Evolutionary conservation across 768 basidiomycete species (phyloP).

Genomic region (Sutorius australiensis): DNA sequence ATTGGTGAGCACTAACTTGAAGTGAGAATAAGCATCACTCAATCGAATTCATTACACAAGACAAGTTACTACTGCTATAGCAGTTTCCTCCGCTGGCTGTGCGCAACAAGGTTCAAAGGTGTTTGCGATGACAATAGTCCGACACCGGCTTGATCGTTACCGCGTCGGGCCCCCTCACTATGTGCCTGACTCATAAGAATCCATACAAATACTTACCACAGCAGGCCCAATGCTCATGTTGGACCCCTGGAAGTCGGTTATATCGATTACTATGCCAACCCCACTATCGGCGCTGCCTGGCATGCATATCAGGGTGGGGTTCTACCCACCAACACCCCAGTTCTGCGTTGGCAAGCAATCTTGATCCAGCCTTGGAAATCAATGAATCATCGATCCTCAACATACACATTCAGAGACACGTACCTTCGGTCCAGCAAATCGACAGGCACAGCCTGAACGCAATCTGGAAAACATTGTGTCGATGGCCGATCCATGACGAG

Average conservation of each 20-base stretch:
- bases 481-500: not conserved
- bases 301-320: no score
- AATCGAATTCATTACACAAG: not conserved
- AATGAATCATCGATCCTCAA: no score
- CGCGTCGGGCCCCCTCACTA: no score
- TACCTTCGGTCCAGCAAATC: not conserved
- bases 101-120: not conserved
- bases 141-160: no score
- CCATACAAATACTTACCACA: no score
- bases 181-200: no score
- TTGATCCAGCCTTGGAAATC: not conserved
- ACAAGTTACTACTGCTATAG: no score
- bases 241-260: not conserved
- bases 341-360: not conserved
- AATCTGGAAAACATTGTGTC: not conserved
- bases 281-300: no score
- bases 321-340: not conserved
- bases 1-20: not conserved
- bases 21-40: not conserved
- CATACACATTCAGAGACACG: not conserved
- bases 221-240: not conserved
- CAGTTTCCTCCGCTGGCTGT: not conserved
- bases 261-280: not conserved
- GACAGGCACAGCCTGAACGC: not conserved
- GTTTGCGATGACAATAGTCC: not conserved